Evolutionary conservation across 345 rosid genomes (phyloP), one percentile per base, ranked within the genome.

Genomic region (Firmiana major): DNA sequence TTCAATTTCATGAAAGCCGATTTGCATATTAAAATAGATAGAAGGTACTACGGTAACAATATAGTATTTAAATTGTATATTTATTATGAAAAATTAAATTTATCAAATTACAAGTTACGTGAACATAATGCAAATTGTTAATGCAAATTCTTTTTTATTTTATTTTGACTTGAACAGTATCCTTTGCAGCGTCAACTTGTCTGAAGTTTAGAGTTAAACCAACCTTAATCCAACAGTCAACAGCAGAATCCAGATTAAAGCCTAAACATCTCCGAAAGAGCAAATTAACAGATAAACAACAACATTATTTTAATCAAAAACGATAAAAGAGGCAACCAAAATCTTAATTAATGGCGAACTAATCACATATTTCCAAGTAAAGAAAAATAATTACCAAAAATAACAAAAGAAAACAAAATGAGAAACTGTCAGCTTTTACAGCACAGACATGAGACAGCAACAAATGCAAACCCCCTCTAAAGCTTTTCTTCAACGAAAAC

Each of bases 191-290:
- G n/a, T n/a, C n/a, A n/a, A n/a, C n/a, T n/a, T 31, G 34, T 31
- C 34, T 31, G 34, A 8, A 49, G 13, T 40, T 40, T 16, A 65
- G 12, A 31, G n/a, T n/a, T n/a, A n/a, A n/a, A n/a, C n/a, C n/a
- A n/a, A 11, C 40, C 42, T 45, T 49, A 11, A 43, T 38, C 22
- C 66, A 54, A 24, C 38, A 43, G 58, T 79, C 82, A 75, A 67
- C 51, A 65, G 34, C 34, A 31, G 34, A 31, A 31, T 31, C 6
- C 5, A 4, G 40, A 38, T 38, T 31, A 31, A 31, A 31, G 34
- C 3, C 34, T 31, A 6, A 62, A 22, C 45, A 34, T 3, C 7
- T 31, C 34, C 34, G 34, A 31, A 31, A 31, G 34, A 31, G 3
- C 1, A 31, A 31, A 31, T n/a, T n/a, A 31, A 31, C 34, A 31